phyloP scores from a whole-genome alignment of 2,329 filamentous ascomycete genomes.

The Eutypa lata region DNA sequence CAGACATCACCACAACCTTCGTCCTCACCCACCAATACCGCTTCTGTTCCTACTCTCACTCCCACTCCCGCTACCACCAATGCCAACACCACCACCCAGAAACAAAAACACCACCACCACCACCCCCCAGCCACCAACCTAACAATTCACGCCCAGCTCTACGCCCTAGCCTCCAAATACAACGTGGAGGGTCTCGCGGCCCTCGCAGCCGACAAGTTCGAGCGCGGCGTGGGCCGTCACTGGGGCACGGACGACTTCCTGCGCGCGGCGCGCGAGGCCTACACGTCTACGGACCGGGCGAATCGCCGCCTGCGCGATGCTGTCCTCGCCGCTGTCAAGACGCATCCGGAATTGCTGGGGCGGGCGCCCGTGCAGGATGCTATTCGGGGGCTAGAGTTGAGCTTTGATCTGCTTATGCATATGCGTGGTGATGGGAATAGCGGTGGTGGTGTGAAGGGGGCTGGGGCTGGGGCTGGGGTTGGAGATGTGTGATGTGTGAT shows the following conservation, averaged over 20 bases:
- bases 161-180: slow-evolving; percentile 10
- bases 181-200: slow-evolving; percentile 9
- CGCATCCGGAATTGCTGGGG: slow-evolving; percentile 9
- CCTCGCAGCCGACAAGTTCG: slow-evolving; percentile 11
- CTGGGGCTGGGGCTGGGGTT: neutral
- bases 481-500: neutral
- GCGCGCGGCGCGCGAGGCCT: slow-evolving; percentile 7
- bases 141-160: slow-evolving; percentile 12
- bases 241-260: slow-evolving; percentile 13
- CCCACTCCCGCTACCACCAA: neutral
- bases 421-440: slow-evolving; percentile 15
- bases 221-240: slow-evolving; percentile 2
- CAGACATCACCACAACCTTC: too few species aligned
- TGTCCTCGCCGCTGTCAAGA: slow-evolving; percentile 8
- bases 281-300: slow-evolving; percentile 2
- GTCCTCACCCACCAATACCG: too few species aligned
- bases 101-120: too few species aligned
- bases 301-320: slow-evolving; percentile 9
- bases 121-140: slow-evolving; percentile 5
- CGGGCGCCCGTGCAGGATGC: slow-evolving; percentile 5
- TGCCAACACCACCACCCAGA: neutral
- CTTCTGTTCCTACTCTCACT: neutral
- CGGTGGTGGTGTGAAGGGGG: neutral
- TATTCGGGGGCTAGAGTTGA: slow-evolving; percentile 9
- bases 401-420: slow-evolving; percentile 15